Evolutionary conservation across 2,329 filamentous ascomycete genomes (phyloP).

Genomic region (Aspergillus ruber): DNA sequence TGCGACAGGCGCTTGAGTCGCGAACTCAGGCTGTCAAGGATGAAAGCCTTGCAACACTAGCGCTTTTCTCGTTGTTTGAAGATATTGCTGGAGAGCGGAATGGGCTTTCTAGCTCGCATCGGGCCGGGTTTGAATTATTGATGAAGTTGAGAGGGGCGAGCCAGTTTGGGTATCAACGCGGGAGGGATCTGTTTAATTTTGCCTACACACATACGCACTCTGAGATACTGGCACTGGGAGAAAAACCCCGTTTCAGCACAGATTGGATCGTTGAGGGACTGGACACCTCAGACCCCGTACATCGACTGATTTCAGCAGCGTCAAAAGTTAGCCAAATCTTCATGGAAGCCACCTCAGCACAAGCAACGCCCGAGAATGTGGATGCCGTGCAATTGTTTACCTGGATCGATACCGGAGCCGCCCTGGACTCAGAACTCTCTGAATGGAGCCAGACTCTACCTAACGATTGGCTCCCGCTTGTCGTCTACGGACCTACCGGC

Average conservation of each 20-base stretch:
- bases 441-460: slow-evolving; percentile 26
- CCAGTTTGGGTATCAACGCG: slow-evolving; percentile 23
- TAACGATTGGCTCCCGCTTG: slow-evolving; percentile 28
- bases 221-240: slow-evolving; percentile 28
- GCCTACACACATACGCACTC: slow-evolving; percentile 31
- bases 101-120: slow-evolving; percentile 30
- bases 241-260: slow-evolving; percentile 22
- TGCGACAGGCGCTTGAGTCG: slow-evolving; percentile 24
- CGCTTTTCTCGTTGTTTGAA: slow-evolving; percentile 33
- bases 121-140: slow-evolving; percentile 29
- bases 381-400: slow-evolving; percentile 13
- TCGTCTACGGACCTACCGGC: slow-evolving; percentile 22
- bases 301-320: slow-evolving; percentile 24
- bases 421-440: slow-evolving; percentile 23
- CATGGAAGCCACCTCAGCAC: slow-evolving; percentile 15
- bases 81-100: slow-evolving; percentile 33
- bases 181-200: slow-evolving; percentile 31
- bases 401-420: slow-evolving; percentile 17
- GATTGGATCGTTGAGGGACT: slow-evolving; percentile 24
- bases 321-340: slow-evolving; percentile 26
- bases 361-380: slow-evolving; percentile 9
- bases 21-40: slow-evolving; percentile 26
- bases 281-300: slow-evolving; percentile 23
- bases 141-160: slow-evolving; percentile 27
- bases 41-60: slow-evolving; percentile 32